phyloP scores from a whole-genome alignment of 2,329 filamentous ascomycete species.

The Talaromyces sp. region DNA sequence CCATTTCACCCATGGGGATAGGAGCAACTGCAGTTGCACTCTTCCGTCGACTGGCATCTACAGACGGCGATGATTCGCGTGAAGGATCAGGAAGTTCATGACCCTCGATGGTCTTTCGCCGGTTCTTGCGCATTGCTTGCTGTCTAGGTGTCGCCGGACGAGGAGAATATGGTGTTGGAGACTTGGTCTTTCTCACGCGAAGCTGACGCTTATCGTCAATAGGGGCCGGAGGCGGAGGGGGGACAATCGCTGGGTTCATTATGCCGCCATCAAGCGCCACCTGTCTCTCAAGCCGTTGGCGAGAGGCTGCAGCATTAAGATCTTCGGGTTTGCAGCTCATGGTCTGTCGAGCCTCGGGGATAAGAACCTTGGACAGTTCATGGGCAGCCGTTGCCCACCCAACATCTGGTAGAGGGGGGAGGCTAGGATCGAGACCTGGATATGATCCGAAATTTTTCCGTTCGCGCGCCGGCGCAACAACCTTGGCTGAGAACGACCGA shows the following conservation, averaged over 20 bases:
- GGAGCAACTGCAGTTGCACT: conserved; percentile 26
- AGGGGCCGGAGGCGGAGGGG: conserved; percentile 11
- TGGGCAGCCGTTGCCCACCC: conserved; percentile 83
- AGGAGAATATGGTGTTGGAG: conserved; percentile 50
- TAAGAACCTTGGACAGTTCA: conserved; percentile 79
- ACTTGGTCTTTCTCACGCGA: conserved; percentile 66
- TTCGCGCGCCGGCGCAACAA: conserved; percentile 68
- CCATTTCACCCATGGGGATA: conserved; percentile 12
- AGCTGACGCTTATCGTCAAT: conserved; percentile 65
- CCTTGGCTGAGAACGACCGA: conserved; percentile 81
- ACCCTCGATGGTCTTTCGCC: conserved; percentile 65
- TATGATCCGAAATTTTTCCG: conserved; percentile 34
- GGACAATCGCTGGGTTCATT: conserved; percentile 28
- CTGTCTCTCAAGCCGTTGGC: conserved; percentile 67
- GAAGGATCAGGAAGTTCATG: conserved; percentile 47
- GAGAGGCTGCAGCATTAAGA: conserved; percentile 68
- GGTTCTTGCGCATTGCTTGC: conserved; percentile 50
- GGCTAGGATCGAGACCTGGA: conserved; percentile 52
- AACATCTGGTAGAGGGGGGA: conserved; percentile 77
- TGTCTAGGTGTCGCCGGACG: conserved; percentile 59
- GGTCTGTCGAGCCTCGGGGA: conserved; percentile 74
- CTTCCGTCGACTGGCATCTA: conserved; percentile 31
- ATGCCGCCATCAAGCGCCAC: conserved; percentile 51
- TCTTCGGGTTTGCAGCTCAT: conserved; percentile 78
- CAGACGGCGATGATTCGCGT: conserved; percentile 24